phyloP scores from a whole-genome alignment of 352 stramenopile species.

The Phytophthora cryptogea region DNA sequence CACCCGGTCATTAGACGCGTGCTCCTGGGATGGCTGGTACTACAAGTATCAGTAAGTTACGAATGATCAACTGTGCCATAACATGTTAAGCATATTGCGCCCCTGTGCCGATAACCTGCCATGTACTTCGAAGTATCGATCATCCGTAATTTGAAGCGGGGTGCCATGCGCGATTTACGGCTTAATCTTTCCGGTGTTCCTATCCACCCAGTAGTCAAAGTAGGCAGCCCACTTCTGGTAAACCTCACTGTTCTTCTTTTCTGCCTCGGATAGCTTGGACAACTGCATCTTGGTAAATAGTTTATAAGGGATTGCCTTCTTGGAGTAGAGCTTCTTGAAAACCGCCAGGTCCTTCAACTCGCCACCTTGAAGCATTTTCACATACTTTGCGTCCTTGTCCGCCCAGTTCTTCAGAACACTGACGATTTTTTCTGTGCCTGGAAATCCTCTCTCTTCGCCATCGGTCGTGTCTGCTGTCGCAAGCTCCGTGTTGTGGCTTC shows the following conservation, averaged over 20 bases:
- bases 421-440: neutral
- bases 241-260: neutral
- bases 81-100: too few species aligned
- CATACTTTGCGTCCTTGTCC: neutral
- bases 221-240: constrained; percentile 1
- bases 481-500: neutral
- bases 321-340: constrained; percentile 10
- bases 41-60: too few species aligned
- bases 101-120: too few species aligned
- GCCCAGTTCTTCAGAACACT: neutral
- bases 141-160: neutral
- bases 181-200: constrained; percentile 5
- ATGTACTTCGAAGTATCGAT: too few species aligned
- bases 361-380: neutral
- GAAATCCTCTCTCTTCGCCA: neutral
- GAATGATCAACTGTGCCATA: too few species aligned
- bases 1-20: too few species aligned
- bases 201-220: constrained; percentile 9
- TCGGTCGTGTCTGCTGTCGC: neutral
- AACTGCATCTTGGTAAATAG: constrained; percentile 5
- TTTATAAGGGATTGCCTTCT: neutral
- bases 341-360: neutral
- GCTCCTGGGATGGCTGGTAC: too few species aligned
- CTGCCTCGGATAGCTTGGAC: neutral
- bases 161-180: neutral